A percentile compares a stretch with the other conserved stretches of the same genome.
phyloP scores from a whole-genome alignment of 345 rosid genomes.

The Citrus australasica region DNA sequence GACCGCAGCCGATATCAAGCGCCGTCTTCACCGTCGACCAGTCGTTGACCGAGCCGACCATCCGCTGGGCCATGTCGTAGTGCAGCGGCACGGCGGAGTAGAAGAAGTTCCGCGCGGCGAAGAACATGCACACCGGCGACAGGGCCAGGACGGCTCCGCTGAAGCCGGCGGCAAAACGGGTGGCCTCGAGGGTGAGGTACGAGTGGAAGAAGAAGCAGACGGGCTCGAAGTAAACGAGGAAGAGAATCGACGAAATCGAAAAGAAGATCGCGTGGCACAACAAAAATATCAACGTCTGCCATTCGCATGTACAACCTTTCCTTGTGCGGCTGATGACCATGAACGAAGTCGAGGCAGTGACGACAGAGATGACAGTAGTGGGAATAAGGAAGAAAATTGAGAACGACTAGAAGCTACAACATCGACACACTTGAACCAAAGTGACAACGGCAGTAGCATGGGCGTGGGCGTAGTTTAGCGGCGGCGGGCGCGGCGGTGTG shows the following conservation, averaged over 20 bases:
- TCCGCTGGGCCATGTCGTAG: constrained; percentile 89
- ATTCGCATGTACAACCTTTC: no score
- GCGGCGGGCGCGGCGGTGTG: no score
- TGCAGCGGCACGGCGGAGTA: constrained; percentile 77
- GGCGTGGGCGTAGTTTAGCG: no score
- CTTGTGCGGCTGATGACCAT: no score
- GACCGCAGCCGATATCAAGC: constrained; percentile 93
- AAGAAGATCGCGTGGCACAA: constrained; percentile 62
- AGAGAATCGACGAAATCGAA: constrained; percentile 57
- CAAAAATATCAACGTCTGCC: constrained; percentile 77
- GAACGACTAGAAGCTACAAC: no score
- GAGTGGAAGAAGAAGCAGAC: constrained; percentile 50
- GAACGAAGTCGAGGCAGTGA: no score
- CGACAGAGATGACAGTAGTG: no score
- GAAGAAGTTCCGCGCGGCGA: constrained; percentile 76
- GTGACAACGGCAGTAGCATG: no score
- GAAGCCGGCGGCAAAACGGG: constrained; percentile 79
- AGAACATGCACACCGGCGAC: constrained; percentile 68
- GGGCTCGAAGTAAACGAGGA: constrained; percentile 65
- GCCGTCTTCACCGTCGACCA: constrained; percentile 92
- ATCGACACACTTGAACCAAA: no score
- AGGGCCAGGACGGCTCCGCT: constrained; percentile 65
- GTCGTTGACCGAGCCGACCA: constrained; percentile 74
- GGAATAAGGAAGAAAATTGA: no score
- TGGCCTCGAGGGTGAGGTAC: constrained; percentile 35